A percentile compares a stretch with the other conserved stretches of the same genome.
phyloP scores from a whole-genome alignment of 1,139 yeast species.

The Yamadazyma friedrichii region DNA sequence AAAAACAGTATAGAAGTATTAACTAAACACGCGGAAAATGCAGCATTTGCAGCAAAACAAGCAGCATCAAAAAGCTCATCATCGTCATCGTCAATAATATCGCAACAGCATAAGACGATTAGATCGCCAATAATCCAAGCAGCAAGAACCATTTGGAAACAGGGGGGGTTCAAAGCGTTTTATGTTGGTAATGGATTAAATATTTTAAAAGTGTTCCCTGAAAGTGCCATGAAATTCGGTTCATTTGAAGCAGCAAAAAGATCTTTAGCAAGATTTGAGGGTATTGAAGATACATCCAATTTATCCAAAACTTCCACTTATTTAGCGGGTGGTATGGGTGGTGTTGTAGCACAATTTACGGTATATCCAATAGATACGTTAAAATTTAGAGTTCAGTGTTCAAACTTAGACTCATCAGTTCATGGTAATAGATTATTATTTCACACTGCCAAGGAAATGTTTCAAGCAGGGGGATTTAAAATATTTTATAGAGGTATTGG shows the following conservation, averaged over 20 bases:
- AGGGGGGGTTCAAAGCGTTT: constrained; percentile 84
- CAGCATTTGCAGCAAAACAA: constrained; percentile 16
- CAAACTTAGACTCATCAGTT: constrained; percentile 58
- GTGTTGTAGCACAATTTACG: constrained; percentile 86
- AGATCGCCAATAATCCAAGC: constrained; percentile 79
- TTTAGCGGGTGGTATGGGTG: constrained; percentile 93
- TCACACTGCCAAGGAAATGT: constrained; percentile 75
- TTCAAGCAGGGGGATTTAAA: constrained; percentile 71
- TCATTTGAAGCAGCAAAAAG: constrained; percentile 87
- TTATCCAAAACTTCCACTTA: constrained; percentile 79
- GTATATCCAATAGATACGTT: constrained; percentile 97
- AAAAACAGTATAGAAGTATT: constrained; percentile 1
- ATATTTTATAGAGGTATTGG: constrained; percentile 83
- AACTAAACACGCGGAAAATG: constrained; percentile 6
- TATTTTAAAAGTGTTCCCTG: constrained; percentile 93
- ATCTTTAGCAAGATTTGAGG: constrained; percentile 72
- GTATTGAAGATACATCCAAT: constrained; percentile 68
- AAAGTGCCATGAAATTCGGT: constrained; percentile 96
- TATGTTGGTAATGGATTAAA: constrained; percentile 95
- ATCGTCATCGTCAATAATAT: background rate
- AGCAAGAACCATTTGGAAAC: constrained; percentile 75
- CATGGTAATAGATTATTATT: constrained; percentile 62
- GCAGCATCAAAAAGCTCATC: background rate
- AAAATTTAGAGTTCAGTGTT: constrained; percentile 81
- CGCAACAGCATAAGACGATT: constrained; percentile 32